Percentiles rank a stretch among this genome's conserved stretches.
phyloP scores from a whole-genome alignment of 31 red algal genomes.

The Odonthalia washingtoniensis region DNA sequence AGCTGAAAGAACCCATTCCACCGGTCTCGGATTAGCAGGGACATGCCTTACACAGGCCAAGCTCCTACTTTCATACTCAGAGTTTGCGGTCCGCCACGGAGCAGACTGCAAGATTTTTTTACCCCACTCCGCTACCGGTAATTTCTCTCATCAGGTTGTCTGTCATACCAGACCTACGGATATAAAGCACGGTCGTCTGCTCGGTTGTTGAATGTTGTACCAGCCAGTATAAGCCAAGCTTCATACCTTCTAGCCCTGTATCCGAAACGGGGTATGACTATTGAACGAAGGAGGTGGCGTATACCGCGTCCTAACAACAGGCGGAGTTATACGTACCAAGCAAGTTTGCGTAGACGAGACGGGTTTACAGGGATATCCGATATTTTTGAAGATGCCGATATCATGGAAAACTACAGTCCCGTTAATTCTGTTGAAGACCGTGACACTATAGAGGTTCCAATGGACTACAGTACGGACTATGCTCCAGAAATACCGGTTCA shows the following conservation, averaged over 20 bases:
- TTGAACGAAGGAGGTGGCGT: neutral
- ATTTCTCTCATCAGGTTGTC: neutral
- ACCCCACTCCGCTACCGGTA: neutral
- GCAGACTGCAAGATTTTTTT: slow-evolving; percentile 5
- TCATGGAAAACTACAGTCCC: too few relatives aligned
- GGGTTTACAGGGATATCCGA: neutral
- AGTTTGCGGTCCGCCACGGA: slow-evolving; percentile 13
- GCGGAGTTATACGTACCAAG: neutral
- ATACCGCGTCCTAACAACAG: neutral
- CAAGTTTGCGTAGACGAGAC: slow-evolving; percentile 19
- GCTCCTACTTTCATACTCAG: neutral
- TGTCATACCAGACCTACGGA: neutral
- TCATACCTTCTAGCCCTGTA: neutral
- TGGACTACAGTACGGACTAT: neutral
- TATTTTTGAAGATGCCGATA: too few relatives aligned
- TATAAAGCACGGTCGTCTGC: neutral
- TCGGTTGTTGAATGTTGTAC: neutral
- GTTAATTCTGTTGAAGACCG: too few relatives aligned
- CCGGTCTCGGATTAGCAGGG: neutral
- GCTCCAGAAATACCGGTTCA: neutral
- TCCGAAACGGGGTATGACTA: neutral
- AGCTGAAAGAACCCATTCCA: slow-evolving; percentile 13
- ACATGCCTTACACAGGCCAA: slow-evolving; percentile 15
- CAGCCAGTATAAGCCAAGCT: neutral
- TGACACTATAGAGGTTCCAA: too few relatives aligned